Evolutionary conservation across 805 yeast species (phyloP), one percentile per base, ranked within the genome.

Genomic region (Kodamaea hsintzibuensis): DNA sequence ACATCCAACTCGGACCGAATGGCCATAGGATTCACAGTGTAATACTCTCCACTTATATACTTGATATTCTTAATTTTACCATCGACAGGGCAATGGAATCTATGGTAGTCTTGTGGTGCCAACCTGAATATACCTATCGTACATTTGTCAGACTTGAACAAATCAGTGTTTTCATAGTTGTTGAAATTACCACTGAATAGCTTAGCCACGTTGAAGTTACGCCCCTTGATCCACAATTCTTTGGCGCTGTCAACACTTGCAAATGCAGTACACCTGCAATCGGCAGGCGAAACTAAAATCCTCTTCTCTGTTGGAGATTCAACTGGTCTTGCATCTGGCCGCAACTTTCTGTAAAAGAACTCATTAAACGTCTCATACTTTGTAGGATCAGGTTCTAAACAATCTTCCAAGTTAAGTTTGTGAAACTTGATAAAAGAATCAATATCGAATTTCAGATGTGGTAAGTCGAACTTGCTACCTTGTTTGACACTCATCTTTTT

Each of bases 1-100:
- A 93, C 98, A 68, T 93, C 98, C 53, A 93, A 71, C 9, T 83
- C 82, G 1, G 96, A 88, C 53, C 98, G 72, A 35, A 95, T 82
- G 0, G 98, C 98, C 98, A 93, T 93, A 1, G 98, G 98, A 64
- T 93, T 93, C 16, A 93, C 99, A 0, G 98, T 93, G 67, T 90
- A 93, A 67, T 93, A 93, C 62, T 91, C 95, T 0, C 98, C 99
- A 37, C 85, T 88, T 33, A 93, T 88, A 59, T 76, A 79, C 47
- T 76, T 76, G 13, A 93, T 85, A 54, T 82, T 77, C 1, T 88
- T 88, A 35, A 95, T 70, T 0, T 66, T 65, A 1, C 98, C 98
- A 55, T 80, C 81, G 1, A 95, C 92, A 0, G 98, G 97, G 13
- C 83, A 79, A 67, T 93, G 99, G 69, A 93, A 92, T 45, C 99